Conservation (phyloP, 768 basidiomycete genomes). For the Termitomyces sp. region DNA sequence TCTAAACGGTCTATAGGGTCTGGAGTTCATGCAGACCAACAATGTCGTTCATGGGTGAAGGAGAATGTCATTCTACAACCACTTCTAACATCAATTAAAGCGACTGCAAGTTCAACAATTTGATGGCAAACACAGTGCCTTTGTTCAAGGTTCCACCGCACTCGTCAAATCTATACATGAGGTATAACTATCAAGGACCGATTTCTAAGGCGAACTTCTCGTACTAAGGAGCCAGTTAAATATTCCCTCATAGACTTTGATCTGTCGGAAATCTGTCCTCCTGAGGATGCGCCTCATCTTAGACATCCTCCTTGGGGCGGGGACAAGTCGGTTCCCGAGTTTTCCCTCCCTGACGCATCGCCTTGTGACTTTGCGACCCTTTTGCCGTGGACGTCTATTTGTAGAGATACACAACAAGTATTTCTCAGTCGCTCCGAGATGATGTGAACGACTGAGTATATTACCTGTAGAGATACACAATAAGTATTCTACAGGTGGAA, state of each 20-base stretch:
- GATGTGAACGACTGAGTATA: too few species aligned
- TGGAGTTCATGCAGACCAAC: background rate
- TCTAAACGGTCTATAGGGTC: too few species aligned
- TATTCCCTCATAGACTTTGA: constrained; percentile 29
- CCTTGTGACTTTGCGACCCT: constrained; percentile 23
- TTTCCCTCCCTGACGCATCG: constrained; percentile 13
- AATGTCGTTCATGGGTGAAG: background rate
- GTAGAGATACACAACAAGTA: too few species aligned
- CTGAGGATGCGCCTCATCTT: constrained; percentile 11
- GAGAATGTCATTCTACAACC: background rate
- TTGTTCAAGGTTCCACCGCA: background rate
- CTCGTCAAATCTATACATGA: background rate
- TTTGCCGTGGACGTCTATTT: constrained; percentile 35
- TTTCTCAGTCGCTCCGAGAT: too few species aligned
- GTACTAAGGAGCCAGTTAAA: constrained; percentile 18
- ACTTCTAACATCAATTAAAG: too few species aligned
- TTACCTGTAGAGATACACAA: too few species aligned
- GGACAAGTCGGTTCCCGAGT: constrained; percentile 33
- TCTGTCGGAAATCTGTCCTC: constrained; percentile 19
- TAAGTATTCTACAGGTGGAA: too few species aligned
- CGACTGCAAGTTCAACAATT: background rate
- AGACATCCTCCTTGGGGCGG: constrained; percentile 29
- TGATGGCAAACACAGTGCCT: background rate
- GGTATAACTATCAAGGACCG: background rate
- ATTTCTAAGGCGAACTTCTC: constrained; percentile 6